Conservation (phyloP, 176 grass and related monocot species). For the Paspalum vaginatum region DNA sequence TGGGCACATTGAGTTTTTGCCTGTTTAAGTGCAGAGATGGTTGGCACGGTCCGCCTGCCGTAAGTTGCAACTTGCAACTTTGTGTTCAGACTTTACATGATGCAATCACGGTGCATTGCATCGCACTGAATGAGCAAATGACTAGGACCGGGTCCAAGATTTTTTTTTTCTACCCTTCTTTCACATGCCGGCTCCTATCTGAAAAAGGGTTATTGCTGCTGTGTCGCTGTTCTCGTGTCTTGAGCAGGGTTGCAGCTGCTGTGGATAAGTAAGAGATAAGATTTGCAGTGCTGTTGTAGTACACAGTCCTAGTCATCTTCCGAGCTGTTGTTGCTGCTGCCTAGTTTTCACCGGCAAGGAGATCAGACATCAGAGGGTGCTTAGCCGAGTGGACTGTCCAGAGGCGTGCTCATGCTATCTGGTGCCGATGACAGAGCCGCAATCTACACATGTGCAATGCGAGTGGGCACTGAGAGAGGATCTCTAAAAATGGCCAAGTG, state of each 20-base stretch:
- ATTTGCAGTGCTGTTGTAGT: background rate
- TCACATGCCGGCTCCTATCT: background rate
- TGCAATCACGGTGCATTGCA: background rate
- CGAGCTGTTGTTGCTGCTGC: background rate
- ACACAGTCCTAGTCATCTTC: slow-evolving; percentile 27
- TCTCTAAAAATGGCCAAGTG: background rate
- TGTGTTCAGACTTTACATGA: no score
- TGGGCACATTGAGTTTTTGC: background rate
- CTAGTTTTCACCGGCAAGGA: background rate
- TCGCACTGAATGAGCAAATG: background rate
- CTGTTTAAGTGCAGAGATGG: background rate
- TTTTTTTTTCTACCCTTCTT: background rate
- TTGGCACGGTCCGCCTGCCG: background rate
- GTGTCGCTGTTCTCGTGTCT: background rate
- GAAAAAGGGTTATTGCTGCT: background rate
- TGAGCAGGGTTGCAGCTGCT: background rate
- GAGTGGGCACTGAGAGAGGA: slow-evolving; percentile 24
- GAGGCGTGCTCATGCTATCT: background rate
- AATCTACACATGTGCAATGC: background rate
- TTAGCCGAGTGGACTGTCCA: slow-evolving; percentile 7
- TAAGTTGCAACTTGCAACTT: no score
- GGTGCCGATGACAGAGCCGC: background rate
- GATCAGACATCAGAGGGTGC: slow-evolving; percentile 17
- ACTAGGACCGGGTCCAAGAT: background rate
- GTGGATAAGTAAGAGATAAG: slow-evolving; percentile 15